Evolutionary conservation across 2,329 filamentous ascomycete species (phyloP), one percentile per base, ranked within the genome.

Genomic region (Fusarium sp.): DNA sequence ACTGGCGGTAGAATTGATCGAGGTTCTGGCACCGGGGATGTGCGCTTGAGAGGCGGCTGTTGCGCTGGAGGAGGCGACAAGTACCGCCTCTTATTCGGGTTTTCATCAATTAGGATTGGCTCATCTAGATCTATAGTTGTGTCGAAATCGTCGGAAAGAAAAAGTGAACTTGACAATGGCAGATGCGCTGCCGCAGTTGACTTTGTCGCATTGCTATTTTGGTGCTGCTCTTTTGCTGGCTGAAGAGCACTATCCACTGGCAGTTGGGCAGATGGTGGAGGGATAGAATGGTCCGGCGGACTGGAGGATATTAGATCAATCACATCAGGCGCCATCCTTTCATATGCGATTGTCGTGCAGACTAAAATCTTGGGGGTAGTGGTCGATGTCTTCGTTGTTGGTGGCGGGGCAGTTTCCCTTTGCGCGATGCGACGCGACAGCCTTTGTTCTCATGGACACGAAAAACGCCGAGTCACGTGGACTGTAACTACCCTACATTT

Each of bases 251-350:
- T n/a, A 30, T 47, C 40, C 14, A 16, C 4, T 18, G 25, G 65
- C 5, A 56, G 10, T 54, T 61, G 60, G 13, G 45, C 22, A 42
- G 49, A 53, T 34, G 65, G 54, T 1, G 53, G 32, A 11, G 60
- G 69, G 8, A 62, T 32, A 2, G n/a, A 47, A 16, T 55, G 16
- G 7, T 41, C 56, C 24, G 69, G 59, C 8, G 79, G 79, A 27
- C 80, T 81, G 11, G 80, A 81, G 18, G 80, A 81, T 22, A 80
- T 69, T 27, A 81, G 77, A 62, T 81, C 77, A 56, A 81, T 81
- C 30, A 81, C 70, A 14, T 79, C 71, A 4, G 71, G 67, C 10
- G 75, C 71, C 79, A 81, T 81, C 12, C n/a, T 18, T 49, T 25
- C 37, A 32, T 37, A 11, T 27, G 48, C 48, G 37, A 44, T 47